phyloP scores from a whole-genome alignment of 2,329 filamentous ascomycete species.

The Fusarium penzigii region DNA sequence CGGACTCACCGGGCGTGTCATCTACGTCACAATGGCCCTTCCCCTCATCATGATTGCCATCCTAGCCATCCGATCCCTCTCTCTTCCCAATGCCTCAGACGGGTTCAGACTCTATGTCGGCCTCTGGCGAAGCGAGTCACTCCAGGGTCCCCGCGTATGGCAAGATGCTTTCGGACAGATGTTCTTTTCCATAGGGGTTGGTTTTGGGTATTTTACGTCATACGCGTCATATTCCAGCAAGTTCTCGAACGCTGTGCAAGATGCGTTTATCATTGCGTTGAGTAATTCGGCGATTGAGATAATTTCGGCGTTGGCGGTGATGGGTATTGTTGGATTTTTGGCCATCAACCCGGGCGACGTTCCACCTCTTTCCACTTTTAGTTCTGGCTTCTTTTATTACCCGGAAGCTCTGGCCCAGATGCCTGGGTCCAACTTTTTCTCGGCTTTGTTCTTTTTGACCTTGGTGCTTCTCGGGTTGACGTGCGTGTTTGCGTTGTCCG shows the following conservation, averaged over 20 bases:
- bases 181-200: conserved; percentile 45
- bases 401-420: too few relatives aligned
- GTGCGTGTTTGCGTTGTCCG: too few relatives aligned
- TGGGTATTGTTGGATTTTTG: too few relatives aligned
- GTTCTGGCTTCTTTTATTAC: too few relatives aligned
- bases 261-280: too few relatives aligned
- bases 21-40: conserved; percentile 58
- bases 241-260: conserved; percentile 43
- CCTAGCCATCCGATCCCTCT: conserved; percentile 50
- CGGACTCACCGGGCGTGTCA: conserved; percentile 53
- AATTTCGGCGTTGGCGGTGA: too few relatives aligned
- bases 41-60: conserved; percentile 55
- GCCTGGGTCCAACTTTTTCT: too few relatives aligned
- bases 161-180: conserved; percentile 54
- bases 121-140: conserved; percentile 44
- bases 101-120: conserved; percentile 46
- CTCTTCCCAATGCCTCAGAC: conserved; percentile 51
- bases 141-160: conserved; percentile 42
- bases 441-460: too few relatives aligned
- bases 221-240: conserved; percentile 57
- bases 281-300: too few relatives aligned
- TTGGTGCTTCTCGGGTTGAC: too few relatives aligned
- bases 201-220: conserved; percentile 56
- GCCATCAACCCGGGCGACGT: too few relatives aligned
- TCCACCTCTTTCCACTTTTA: too few relatives aligned